Percentiles rank a stretch among this genome's conserved stretches.
These are phyloP conservation scores for Exophiala xenobiotica DNA, from an alignment of 2,329 filamentous ascomycete species.

Conservation along the genomic window DNA sequence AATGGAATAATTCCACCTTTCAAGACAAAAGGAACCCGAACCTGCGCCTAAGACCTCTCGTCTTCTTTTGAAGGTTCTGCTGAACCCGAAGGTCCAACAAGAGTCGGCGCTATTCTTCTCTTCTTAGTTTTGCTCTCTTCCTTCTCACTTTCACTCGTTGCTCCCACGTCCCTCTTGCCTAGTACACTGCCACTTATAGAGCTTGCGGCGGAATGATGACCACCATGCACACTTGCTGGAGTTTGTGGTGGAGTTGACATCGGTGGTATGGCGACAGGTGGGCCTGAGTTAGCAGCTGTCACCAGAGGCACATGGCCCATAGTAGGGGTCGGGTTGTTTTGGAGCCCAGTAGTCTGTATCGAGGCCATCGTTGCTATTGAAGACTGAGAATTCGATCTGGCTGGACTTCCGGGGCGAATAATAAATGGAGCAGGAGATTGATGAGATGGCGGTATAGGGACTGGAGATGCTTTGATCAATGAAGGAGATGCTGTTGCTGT, in stretches of 20 bases:
- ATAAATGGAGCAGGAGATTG: slow-evolving; percentile 56
- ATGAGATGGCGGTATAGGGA: slow-evolving; percentile 56
- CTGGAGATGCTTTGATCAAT: slow-evolving; percentile 56
- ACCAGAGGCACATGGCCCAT: slow-evolving; percentile 75
- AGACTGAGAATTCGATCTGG: slow-evolving; percentile 81
- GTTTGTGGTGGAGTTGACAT: slow-evolving; percentile 91
- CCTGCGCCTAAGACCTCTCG: slow-evolving; percentile 1
- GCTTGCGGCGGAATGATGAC: slow-evolving; percentile 54
- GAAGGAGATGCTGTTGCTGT: slow-evolving; percentile 66
- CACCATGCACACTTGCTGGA: slow-evolving; percentile 54
- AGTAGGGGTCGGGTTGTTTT: slow-evolving; percentile 77
- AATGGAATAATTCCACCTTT: neutral
- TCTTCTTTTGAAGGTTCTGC: slow-evolving; percentile 14
- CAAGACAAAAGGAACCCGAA: neutral
- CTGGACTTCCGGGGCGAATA: slow-evolving; percentile 69
- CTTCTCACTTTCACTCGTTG: slow-evolving; percentile 46
- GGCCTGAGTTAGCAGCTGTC: slow-evolving; percentile 66
- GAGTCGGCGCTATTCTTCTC: slow-evolving; percentile 35
- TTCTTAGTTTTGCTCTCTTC: slow-evolving; percentile 34
- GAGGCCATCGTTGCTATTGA: slow-evolving; percentile 67
- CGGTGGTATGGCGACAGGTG: slow-evolving; percentile 55
- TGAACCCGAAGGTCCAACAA: slow-evolving; percentile 28
- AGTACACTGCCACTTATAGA: slow-evolving; percentile 54
- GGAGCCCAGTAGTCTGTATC: slow-evolving; percentile 48
- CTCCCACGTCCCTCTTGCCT: slow-evolving; percentile 50